Base-by-base conservation (phyloP, 2,329 filamentous ascomycete genomes). In the Exophiala aquamarina region DNA sequence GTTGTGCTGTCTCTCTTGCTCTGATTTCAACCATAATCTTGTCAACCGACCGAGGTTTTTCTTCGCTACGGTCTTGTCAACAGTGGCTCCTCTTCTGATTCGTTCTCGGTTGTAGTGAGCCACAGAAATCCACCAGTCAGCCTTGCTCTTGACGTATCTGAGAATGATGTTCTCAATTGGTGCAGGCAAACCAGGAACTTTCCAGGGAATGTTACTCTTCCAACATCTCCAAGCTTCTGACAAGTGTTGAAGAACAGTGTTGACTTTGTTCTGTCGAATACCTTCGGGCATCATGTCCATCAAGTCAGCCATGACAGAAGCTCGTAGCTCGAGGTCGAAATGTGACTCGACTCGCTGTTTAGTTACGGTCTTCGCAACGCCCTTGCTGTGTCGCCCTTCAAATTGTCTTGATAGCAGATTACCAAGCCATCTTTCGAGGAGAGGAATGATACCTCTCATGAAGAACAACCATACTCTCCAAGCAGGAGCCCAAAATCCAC, bases 251-350 rank as follows among this genome's bases (percentile, higher is more conserved):
- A 98, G 75, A 35, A 98, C 92, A 1, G 91, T 95, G 69, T 98
- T 95, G 68, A 98, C 90, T 73, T 98, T 98, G 75, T 93, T 98
- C 67, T 98, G 93, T 69, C 96, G 96, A 73, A 98, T 97, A 58
- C 93, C 93, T 66, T 98, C 94, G 0, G 93, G 93, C 93, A 98
- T 98, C 94, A 98, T 98, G 63, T 98, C 93, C 87, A 96, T 96
- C 41, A 98, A 76, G 70, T 98, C 93, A 35, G 92, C 90, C 92
- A 98, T 98, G 57, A 98, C 93, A 0, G 93, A 96, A 13, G 94
- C 94, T 62, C 93, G 89, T 41, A 98, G 83, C 70, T 98, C 93
- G 47, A 98, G 78, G 70, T 98, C 93, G 63, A 96, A 98, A 66
- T 98, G 94, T 18, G 93, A 97, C 65, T 98, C 93, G 4, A 98